Conservation (phyloP, 192 early-diverging fungal genomes). For the Coemansia sp. region DNA sequence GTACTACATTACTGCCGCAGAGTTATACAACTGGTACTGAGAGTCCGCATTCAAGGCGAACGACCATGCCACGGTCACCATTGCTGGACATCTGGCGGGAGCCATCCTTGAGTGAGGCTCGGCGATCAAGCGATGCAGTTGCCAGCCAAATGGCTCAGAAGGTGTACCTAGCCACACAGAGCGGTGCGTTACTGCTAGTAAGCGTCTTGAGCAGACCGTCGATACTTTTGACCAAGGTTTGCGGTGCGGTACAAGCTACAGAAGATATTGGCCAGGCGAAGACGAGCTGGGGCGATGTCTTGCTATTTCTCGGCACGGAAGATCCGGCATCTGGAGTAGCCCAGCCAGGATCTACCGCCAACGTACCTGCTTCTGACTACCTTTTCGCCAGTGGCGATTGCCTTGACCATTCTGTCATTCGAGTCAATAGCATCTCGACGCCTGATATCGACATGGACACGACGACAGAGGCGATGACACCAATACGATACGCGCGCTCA, state of each 20-base stretch:
- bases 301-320: slow-evolving; percentile 18
- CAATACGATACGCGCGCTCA: background rate
- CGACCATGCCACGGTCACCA: background rate
- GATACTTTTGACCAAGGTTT: slow-evolving; percentile 16
- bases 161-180: slow-evolving; percentile 29
- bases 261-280: background rate
- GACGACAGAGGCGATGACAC: background rate
- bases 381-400: slow-evolving; percentile 39
- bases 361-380: slow-evolving; percentile 7
- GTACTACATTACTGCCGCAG: background rate
- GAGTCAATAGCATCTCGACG: background rate
- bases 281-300: slow-evolving; percentile 5
- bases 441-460: background rate
- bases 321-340: background rate
- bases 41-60: background rate
- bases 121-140: slow-evolving; percentile 5
- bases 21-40: background rate
- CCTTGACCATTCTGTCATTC: slow-evolving; percentile 25
- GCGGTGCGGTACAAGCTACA: background rate
- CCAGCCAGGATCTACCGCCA: background rate
- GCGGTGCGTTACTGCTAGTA: slow-evolving; percentile 24
- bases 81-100: background rate
- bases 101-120: background rate
- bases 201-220: slow-evolving; percentile 12
- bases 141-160: slow-evolving; percentile 18